phyloP scores from a whole-genome alignment of 1,284 basidiomycete genomes.

The Irpex sp. region DNA sequence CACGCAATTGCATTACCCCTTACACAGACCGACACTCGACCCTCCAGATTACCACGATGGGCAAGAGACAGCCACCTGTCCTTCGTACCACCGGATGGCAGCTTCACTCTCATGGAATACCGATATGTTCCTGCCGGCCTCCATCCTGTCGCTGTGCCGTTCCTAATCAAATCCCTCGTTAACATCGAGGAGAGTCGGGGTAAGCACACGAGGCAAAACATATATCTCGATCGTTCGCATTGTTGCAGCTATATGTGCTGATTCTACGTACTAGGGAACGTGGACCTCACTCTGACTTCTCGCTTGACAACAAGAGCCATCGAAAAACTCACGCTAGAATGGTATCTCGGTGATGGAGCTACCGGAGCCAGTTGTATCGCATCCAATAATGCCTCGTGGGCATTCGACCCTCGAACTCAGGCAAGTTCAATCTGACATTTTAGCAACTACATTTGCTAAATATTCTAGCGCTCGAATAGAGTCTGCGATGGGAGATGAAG shows the following conservation, averaged over 20 bases:
- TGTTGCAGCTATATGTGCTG: not conserved
- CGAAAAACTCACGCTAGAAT: conserved; percentile 68
- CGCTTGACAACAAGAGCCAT: conserved; percentile 61
- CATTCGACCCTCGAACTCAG: conserved; percentile 68
- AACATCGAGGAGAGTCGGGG: conserved; percentile 63
- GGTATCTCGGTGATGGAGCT: conserved; percentile 72
- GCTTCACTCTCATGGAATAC: conserved; percentile 86
- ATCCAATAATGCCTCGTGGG: conserved; percentile 72
- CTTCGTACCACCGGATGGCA: conserved; percentile 93
- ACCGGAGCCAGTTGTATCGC: conserved; percentile 62
- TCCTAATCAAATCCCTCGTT: conserved; percentile 60
- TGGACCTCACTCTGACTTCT: conserved; percentile 71
- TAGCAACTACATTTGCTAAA: not conserved
- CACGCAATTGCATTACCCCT: not conserved
- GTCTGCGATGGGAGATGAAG: conserved; percentile 74
- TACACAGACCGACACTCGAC: not conserved
- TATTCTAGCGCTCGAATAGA: conserved; percentile 33
- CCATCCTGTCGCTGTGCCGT: conserved; percentile 57
- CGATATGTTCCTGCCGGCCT: conserved; percentile 45
- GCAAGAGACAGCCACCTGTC: conserved; percentile 76
- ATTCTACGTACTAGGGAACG: conserved; percentile 45
- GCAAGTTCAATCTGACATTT: conserved; percentile 32
- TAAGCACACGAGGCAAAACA: conserved; percentile 27
- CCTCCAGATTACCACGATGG: conserved; percentile 40
- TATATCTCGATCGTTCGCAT: conserved; percentile 2